Evolutionary conservation across 495 filamentous ascomycete species (phyloP), one percentile per base, ranked within the genome.

Genomic region (Penicillium flavigenum): DNA sequence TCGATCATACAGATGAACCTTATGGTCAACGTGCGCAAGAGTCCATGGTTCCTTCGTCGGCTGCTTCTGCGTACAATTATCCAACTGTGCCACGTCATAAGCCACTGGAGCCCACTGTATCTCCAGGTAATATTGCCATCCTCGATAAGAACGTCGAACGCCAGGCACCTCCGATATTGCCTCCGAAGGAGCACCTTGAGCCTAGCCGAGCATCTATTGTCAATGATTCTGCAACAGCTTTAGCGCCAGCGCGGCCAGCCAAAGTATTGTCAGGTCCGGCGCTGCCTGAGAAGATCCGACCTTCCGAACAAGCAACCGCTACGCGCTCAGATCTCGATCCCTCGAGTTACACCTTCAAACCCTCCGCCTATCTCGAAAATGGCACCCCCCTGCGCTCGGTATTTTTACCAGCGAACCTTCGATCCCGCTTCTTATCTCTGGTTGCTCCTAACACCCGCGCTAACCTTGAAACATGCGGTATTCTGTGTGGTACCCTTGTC

Each of bases 381-480:
- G 92, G 92, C 14, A 83, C 83, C 2, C 88, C 91, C 19, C 78
- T 98, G 16, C 88, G 94, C 32, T 88, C 92, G 0, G 78, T 98
- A 48, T 96, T 97, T 68, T 81, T 98, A 9, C 91, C 94, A 1
- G 77, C 84, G 3, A 71, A 81, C 6, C 82, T 98, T 2, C 91
- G 94, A 10, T 61, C 71, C 2, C 70, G 72, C 14, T 98, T 98
- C 70, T 77, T 98, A 11, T 64, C 76, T 3, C 66, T 89, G 17
- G 94, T 92, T 4, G 71, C 79, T 0, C 68, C 83, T 16, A 97
- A 97, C 67, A 97, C 95, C 0, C 74, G 72, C 24, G 78, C 74
- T 7, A 96, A 94, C 50, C 79, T 97, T 16, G 94, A 98, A 73
- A 97, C 92, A 54, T 97, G 93, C 71, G 94, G 92, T 22, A 88